Evolutionary conservation across 23 red algal species (phyloP), one percentile per base, ranked within the genome.

Genomic region (Agarophyton chilense): DNA sequence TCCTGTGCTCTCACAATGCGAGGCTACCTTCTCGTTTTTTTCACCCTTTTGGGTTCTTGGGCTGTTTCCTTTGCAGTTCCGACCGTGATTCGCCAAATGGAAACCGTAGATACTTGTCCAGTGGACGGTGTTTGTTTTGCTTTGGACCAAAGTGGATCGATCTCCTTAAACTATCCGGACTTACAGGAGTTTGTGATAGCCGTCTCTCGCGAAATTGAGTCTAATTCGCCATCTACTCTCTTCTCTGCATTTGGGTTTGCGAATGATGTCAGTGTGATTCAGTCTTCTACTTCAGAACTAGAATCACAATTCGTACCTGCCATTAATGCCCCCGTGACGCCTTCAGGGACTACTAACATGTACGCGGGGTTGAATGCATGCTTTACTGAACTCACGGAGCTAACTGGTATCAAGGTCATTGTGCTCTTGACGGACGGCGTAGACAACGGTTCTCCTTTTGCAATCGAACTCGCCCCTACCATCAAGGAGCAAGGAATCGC

Each of bases 81-180:
- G 13, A 47, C 68, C 21, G 68, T 74, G 68, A 49, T 74, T 74
- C 68, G 68, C 9, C 68, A 74, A 49, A 39, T 46, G 6, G 21
- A 2, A 43, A 47, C 26, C 21, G 12, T 39, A 47, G 68, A 74
- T 46, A 74, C 68, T 74, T 87, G 82, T 55, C 55, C 64, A 66
- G 16, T 54, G 16, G 50, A 56, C 19, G 65, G 66, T 19, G 82
- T 87, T 13, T 87, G 82, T 60, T 87, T 72, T 35, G 82, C 82
- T 38, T 36, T 87, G 43, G 82, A 87, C 65, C 62, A 87, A 31
- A 87, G 82, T 56, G 82, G 82, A 24, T 87, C 82, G 25, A 87
- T 87, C 21, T 73, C 34, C 45, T 25, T 25, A 32, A 74, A 74
- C 68, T 74, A 74, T 74, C 40, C 2, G 38, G 33, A 9, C 36